Evolutionary conservation across 306 rosid species (phyloP).

Genomic region (Prunus armeniaca): DNA sequence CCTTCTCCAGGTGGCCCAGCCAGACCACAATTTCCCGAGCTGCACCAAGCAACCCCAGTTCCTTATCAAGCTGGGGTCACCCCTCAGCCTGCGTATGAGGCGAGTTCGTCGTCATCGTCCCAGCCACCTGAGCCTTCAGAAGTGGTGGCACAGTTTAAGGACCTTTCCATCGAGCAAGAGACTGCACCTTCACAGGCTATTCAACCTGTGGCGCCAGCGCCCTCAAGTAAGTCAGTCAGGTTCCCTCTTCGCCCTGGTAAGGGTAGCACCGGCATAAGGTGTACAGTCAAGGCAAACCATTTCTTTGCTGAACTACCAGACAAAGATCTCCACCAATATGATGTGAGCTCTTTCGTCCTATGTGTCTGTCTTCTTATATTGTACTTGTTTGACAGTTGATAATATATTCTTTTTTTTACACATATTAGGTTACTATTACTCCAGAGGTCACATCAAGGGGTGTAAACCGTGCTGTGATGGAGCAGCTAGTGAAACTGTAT

Average conservation of each 20-base stretch:
- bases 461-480: slow-evolving; percentile 91
- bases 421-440: slow-evolving; percentile 70
- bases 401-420: slow-evolving; percentile 5
- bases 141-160: slow-evolving; percentile 35
- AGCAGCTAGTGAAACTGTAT: slow-evolving; percentile 61
- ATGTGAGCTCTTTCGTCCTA: slow-evolving; percentile 49
- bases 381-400: background rate
- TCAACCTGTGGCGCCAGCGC: slow-evolving; percentile 51
- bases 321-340: slow-evolving; percentile 94
- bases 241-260: slow-evolving; percentile 94
- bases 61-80: slow-evolving; percentile 53
- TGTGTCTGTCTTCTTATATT: background rate
- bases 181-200: slow-evolving; percentile 35
- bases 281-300: slow-evolving; percentile 86
- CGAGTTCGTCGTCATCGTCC: slow-evolving; percentile 58
- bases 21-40: slow-evolving; percentile 77
- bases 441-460: slow-evolving; percentile 87
- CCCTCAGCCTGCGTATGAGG: slow-evolving; percentile 58
- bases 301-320: slow-evolving; percentile 89
- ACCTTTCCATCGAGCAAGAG: slow-evolving; percentile 41
- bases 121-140: slow-evolving; percentile 37
- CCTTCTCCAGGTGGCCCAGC: slow-evolving; percentile 67
- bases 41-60: slow-evolving; percentile 97
- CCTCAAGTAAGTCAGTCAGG: slow-evolving; percentile 78
- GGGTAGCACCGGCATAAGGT: slow-evolving; percentile 62